phyloP scores from a whole-genome alignment of 768 basidiomycete genomes.

The Mycena epipterygia region DNA sequence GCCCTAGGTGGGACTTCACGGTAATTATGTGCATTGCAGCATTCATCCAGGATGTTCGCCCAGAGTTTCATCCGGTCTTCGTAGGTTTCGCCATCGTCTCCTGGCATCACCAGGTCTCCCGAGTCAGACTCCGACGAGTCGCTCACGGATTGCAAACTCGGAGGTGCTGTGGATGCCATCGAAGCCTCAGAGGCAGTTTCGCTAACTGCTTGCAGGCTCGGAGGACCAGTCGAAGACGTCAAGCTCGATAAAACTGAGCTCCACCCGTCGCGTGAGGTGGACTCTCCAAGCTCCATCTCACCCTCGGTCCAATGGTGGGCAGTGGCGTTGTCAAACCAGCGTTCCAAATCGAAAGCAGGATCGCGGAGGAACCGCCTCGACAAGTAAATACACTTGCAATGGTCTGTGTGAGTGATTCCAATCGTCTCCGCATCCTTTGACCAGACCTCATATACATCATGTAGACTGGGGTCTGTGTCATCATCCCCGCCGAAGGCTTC shows the following conservation, averaged over 20 bases:
- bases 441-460: slow-evolving; percentile 8
- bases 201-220: neutral
- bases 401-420: neutral
- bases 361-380: neutral
- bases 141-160: neutral
- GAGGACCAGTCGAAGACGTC: neutral
- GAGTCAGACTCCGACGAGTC: neutral
- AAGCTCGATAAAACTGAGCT: too few species aligned
- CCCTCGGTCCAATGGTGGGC: neutral
- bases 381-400: neutral
- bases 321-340: neutral
- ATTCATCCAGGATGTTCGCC: neutral
- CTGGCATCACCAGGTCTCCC: neutral
- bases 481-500: neutral
- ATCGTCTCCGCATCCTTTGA: neutral
- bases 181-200: too few species aligned
- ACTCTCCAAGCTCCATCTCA: neutral
- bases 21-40: too few species aligned
- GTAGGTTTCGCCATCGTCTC: neutral
- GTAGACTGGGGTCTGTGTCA: neutral
- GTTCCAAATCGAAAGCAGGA: neutral
- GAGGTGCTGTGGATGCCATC: neutral
- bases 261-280: neutral
- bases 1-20: neutral
- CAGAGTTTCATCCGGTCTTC: neutral